phyloP scores from a whole-genome alignment of 805 yeast genomes.

The Candida sithepensis region DNA sequence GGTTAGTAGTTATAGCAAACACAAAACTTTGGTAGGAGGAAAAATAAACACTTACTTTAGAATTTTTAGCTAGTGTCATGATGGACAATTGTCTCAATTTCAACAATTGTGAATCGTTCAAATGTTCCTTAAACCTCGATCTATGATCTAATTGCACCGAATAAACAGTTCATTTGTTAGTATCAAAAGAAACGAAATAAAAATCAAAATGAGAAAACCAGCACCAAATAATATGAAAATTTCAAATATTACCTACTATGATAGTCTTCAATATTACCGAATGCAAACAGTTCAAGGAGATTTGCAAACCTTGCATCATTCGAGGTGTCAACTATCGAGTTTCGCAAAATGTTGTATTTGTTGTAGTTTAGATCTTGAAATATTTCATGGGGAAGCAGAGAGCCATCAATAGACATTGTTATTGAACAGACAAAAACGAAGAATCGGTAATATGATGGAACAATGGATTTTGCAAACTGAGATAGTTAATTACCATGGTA shows the following conservation, averaged over 20 bases:
- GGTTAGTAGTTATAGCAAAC: too few relatives aligned
- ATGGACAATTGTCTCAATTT: slow-evolving; percentile 20
- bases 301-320: neutral
- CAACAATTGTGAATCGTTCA: slow-evolving; percentile 13
- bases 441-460: too few relatives aligned
- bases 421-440: neutral
- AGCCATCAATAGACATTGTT: neutral
- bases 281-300: slow-evolving; percentile 26
- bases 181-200: too few relatives aligned
- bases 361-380: slow-evolving; percentile 15
- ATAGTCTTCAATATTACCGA: slow-evolving; percentile 24
- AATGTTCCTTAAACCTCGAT: neutral
- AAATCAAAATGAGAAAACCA: too few relatives aligned
- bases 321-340: neutral
- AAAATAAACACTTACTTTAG: neutral
- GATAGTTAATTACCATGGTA: too few relatives aligned
- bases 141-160: too few relatives aligned
- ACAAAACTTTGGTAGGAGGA: too few relatives aligned
- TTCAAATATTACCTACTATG: slow-evolving; percentile 3
- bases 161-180: too few relatives aligned
- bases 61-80: slow-evolving; percentile 11
- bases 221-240: too few relatives aligned
- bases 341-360: slow-evolving; percentile 15
- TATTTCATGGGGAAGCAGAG: neutral
- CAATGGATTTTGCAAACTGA: too few relatives aligned